A percentile compares a stretch with the other conserved stretches of the same genome.
phyloP scores from a whole-genome alignment of 2,329 filamentous ascomycete genomes.

The Purpureocillium lavendulum region DNA sequence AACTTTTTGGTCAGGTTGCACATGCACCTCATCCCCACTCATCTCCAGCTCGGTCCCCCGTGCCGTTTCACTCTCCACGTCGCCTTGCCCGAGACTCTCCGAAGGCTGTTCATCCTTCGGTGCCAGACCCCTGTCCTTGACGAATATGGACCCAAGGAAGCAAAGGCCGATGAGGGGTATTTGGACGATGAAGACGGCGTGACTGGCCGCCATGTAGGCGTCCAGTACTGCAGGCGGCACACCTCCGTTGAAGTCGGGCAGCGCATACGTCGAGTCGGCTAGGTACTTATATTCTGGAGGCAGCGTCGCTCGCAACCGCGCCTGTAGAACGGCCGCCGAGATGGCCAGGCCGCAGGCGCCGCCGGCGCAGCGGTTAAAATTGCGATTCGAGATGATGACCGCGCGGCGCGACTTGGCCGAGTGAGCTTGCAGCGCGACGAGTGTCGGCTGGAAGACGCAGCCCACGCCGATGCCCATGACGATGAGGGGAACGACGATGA shows the following conservation, averaged over 20 bases:
- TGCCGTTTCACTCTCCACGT: background rate
- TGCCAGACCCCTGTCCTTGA: conserved; percentile 41
- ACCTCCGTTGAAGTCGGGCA: conserved; percentile 11
- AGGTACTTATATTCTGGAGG: conserved; percentile 16
- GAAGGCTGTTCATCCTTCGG: conserved; percentile 4
- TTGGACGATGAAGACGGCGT: conserved; percentile 47
- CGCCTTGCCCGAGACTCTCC: background rate
- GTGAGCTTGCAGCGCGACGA: conserved; percentile 43
- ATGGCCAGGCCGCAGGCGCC: conserved; percentile 48
- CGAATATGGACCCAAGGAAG: conserved; percentile 22
- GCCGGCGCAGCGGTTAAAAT: conserved; percentile 53
- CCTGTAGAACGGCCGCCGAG: conserved; percentile 40
- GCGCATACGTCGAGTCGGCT: conserved; percentile 18
- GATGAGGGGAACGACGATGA: conserved; percentile 39
- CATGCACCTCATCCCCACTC: background rate
- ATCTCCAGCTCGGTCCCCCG: background rate
- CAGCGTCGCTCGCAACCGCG: conserved; percentile 15
- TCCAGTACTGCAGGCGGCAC: conserved; percentile 11
- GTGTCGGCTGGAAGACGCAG: conserved; percentile 33
- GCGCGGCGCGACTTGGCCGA: conserved; percentile 48
- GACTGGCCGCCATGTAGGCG: conserved; percentile 44
- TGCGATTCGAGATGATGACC: conserved; percentile 53
- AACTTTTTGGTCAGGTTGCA: background rate
- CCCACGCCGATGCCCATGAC: conserved; percentile 26
- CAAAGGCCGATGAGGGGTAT: conserved; percentile 30